Conservation (phyloP, 768 basidiomycete genomes). For the Suillus subluteus region DNA sequence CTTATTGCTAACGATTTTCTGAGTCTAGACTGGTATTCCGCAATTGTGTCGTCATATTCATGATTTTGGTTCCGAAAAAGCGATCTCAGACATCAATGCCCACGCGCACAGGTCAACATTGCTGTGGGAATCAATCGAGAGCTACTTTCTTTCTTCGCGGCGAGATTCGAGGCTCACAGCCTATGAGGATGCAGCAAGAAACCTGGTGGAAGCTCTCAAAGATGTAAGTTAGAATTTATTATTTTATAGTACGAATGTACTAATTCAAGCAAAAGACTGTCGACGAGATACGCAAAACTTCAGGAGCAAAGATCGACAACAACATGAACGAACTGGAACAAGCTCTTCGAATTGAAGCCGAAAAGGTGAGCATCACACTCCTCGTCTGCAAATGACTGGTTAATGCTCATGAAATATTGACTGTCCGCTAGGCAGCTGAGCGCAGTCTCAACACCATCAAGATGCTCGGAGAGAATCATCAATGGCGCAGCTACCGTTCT, state of each 20-base stretch:
- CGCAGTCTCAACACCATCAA: background rate
- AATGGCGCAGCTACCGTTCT: slow-evolving; percentile 1
- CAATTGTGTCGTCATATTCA: background rate
- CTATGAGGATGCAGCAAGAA: slow-evolving; percentile 2
- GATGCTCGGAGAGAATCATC: background rate
- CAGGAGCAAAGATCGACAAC: background rate
- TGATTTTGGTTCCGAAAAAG: background rate
- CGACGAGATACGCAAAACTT: background rate
- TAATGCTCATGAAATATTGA: background rate
- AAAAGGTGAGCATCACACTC: background rate
- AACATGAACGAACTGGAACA: background rate
- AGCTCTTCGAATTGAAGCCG: background rate
- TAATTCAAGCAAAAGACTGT: background rate
- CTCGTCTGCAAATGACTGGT: background rate
- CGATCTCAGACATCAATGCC: background rate
- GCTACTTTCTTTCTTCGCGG: background rate
- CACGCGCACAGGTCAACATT: background rate
- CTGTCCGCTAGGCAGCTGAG: background rate
- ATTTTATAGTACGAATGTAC: background rate
- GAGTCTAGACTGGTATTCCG: slow-evolving; percentile 1
- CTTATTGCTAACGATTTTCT: background rate
- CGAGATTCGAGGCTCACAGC: slow-evolving; percentile 1
- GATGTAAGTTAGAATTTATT: background rate
- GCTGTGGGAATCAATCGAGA: background rate
- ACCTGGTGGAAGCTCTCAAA: background rate